phyloP scores from a whole-genome alignment of 1,284 basidiomycete genomes.

The Polyporus tsugae region DNA sequence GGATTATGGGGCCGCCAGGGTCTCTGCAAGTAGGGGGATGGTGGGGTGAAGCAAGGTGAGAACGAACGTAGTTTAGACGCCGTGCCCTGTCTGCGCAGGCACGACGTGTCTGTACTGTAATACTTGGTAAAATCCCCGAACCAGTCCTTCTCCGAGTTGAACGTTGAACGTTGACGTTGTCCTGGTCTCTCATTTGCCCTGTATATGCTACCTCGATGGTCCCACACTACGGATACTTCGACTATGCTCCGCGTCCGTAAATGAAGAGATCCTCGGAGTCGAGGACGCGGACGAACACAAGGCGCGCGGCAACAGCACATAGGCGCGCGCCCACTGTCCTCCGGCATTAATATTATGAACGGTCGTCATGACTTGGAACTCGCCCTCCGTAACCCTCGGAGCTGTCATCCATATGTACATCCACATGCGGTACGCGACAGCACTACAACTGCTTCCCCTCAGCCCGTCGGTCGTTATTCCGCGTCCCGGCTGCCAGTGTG shows the following conservation, averaged over 20 bases:
- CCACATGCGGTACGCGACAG: neutral
- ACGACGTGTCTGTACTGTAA: constrained; percentile 19
- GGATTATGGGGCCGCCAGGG: constrained; percentile 23
- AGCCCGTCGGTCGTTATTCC: neutral
- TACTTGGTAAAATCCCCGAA: constrained; percentile 2
- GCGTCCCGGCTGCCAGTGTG: neutral
- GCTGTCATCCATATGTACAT: neutral
- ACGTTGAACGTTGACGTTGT: neutral
- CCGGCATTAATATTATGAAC: too few relatives aligned
- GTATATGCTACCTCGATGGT: neutral
- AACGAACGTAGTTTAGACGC: constrained; percentile 20
- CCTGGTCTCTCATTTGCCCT: neutral
- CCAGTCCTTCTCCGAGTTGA: neutral
- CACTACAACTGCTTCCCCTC: neutral
- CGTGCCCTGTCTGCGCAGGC: constrained; percentile 12
- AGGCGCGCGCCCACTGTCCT: too few relatives aligned
- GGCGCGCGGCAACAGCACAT: too few relatives aligned
- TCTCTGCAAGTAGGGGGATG: constrained; percentile 18
- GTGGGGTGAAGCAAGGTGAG: constrained; percentile 23
- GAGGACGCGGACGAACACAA: neutral
- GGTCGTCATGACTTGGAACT: neutral
- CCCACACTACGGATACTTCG: neutral
- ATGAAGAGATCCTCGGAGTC: neutral
- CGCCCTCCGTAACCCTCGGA: neutral
- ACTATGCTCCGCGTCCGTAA: neutral